phyloP scores from a whole-genome alignment of 371 early-diverging fungal genomes.

The Apophysomyces sp. region DNA sequence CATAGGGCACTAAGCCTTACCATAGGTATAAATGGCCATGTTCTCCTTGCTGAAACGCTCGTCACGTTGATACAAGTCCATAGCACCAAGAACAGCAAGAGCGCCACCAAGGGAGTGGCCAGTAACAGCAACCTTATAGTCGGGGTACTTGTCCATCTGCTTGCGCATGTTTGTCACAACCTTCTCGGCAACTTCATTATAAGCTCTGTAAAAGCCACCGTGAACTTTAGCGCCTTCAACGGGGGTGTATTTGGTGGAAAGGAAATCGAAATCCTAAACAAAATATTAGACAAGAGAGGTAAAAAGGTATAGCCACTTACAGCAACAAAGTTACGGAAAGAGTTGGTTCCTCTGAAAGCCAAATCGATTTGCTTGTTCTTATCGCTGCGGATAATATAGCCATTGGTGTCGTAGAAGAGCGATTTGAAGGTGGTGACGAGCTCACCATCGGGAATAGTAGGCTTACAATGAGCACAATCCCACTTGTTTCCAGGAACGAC shows the following conservation, averaged over 20 bases:
- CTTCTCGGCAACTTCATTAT: constrained; percentile 2
- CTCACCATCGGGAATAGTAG: constrained; percentile 17
- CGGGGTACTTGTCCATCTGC: constrained; percentile 12
- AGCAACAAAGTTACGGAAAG: constrained; percentile 11
- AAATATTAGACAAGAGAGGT: neutral
- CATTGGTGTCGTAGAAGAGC: constrained; percentile 12
- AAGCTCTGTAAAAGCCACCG: constrained; percentile 14
- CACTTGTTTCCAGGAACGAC: constrained; percentile 15
- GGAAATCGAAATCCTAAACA: constrained; percentile 8
- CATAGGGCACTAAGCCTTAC: constrained; percentile 1
- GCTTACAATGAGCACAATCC: constrained; percentile 17
- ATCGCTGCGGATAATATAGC: constrained; percentile 20
- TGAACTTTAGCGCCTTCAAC: constrained; percentile 24
- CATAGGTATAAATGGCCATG: constrained; percentile 17
- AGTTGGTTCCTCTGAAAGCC: constrained; percentile 24
- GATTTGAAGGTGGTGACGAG: constrained; percentile 18
- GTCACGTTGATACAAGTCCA: constrained; percentile 24
- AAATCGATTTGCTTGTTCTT: constrained; percentile 17
- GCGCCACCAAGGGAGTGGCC: constrained; percentile 28
- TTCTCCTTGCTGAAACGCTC: constrained; percentile 9
- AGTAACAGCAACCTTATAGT: constrained; percentile 7
- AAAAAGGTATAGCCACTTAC: neutral
- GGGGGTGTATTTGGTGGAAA: constrained; percentile 8
- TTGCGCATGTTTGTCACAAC: constrained; percentile 10
- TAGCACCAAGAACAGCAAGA: constrained; percentile 20